Evolutionary conservation across 352 stramenopile genomes (phyloP), one percentile per base, ranked within the genome.

Genomic region (Thalassiosira delicatula): DNA sequence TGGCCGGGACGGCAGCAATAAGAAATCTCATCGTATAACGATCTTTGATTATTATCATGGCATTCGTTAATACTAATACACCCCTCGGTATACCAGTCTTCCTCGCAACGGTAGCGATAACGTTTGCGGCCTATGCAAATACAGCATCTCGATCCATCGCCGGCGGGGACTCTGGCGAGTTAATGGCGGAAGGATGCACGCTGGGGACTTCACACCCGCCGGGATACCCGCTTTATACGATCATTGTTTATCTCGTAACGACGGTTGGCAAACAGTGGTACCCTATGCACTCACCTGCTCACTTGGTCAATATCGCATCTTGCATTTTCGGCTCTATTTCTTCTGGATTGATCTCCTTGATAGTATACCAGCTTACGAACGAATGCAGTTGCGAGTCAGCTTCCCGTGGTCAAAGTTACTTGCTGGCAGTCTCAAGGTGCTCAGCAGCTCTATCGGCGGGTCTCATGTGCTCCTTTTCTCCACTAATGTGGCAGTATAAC

Each of bases 401-500:
- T 40, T 9, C 37, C 14, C 21, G 29, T 30, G 8, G 35, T 40
- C 3, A 53, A 46, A 44, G 30, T 63, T 56, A 60, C 14, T 29
- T 53, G 21, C 3, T 30, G 35, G 35, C 53, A 4, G 46, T 70
- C 14, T 63, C 51, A 46, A 81, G 42, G 71, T 65, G n/a, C 30
- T 62, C 54, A 25, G 49, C 51, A 23, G 60, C 62, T 3, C 25
- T 88, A 92, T 65, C 73, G n/a, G 44, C 71, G 7, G 88, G 90
- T 19, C 68, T 97, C 2, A 62, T 77, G 37, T 97, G 96, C 76
- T 92, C 95, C n/a, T 97, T 98, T 69, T 97, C 94, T 9, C 95
- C 96, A 25, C 84, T 98, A 21, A 93, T 96, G 9, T 98, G 96
- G 96, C 96, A 96, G 63, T 98, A 98, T 83, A 94, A 95, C 0